Percentiles rank a stretch among this genome's conserved stretches.
These are phyloP conservation scores for Pulveroboletus sp. DNA, from an alignment of 768 basidiomycete species.

Conservation along the genomic window DNA sequence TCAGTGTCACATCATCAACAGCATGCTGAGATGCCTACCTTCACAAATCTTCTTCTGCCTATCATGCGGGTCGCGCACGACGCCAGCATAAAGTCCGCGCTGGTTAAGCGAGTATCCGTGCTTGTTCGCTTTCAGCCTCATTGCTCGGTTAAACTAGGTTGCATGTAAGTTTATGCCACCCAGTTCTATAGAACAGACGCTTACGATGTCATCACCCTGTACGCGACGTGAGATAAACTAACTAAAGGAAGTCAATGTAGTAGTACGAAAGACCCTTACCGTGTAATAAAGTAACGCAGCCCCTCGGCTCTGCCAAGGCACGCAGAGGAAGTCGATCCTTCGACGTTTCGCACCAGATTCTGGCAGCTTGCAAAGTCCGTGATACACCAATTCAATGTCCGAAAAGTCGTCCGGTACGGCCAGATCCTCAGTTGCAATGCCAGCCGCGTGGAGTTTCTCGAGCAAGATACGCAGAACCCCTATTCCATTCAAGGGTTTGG, in stretches of 20 bases:
- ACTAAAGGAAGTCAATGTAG: too few species aligned
- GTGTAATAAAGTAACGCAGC: conserved; percentile 93
- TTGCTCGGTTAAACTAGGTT: conserved; percentile 81
- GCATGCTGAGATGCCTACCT: conserved; percentile 37
- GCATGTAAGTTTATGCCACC: not conserved
- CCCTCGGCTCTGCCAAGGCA: conserved; percentile 77
- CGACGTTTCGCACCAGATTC: conserved; percentile 48
- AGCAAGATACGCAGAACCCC: conserved; percentile 65
- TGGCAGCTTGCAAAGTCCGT: conserved; percentile 71
- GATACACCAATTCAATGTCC: conserved; percentile 75
- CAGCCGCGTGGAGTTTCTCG: conserved; percentile 47
- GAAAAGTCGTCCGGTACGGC: conserved; percentile 64
- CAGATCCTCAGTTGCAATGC: conserved; percentile 80
- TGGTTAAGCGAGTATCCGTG: conserved; percentile 89
- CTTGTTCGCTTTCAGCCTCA: conserved; percentile 79
- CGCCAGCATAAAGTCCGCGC: conserved; percentile 70
- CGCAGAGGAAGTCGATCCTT: conserved; percentile 81
- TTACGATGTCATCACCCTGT: conserved; percentile 86
- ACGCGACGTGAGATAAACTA: not conserved
- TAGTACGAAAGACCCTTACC: conserved; percentile 38
- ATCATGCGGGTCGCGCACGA: conserved; percentile 68
- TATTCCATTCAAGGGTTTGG: conserved; percentile 23
- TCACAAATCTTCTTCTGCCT: conserved; percentile 55
- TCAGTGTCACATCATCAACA: not conserved
- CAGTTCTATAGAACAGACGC: conserved; percentile 22